A percentile compares a stretch with the other conserved stretches of the same genome.
phyloP scores from a whole-genome alignment of 345 rosid species.

The sweet orange (Citrus sinensis) region DVS_A1.0 CM039162.1:25123001-25123500 shows the following conservation, averaged over 20 bases:
- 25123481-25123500: no score
- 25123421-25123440: no score
- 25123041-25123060: background rate
- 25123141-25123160: background rate
- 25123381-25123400: no score
- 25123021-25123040: background rate
- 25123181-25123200: slow-evolving; percentile 15
- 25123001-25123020: background rate
- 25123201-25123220: background rate
- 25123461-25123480: no score
- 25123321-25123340: no score
- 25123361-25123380: no score
- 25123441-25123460: no score
- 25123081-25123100: background rate
- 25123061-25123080: background rate
- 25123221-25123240: slow-evolving; percentile 10
- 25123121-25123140: background rate
- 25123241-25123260: background rate
- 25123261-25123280: background rate
- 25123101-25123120: slow-evolving; percentile 7
- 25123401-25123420: no score
- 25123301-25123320: no score
- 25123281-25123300: no score
- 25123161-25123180: slow-evolving; percentile 9
- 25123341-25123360: no score